A percentile compares a stretch with the other conserved stretches of the same genome.
Conservation (phyloP, 371 early-diverging fungal genomes). For the Entomophthora muscae region DNA sequence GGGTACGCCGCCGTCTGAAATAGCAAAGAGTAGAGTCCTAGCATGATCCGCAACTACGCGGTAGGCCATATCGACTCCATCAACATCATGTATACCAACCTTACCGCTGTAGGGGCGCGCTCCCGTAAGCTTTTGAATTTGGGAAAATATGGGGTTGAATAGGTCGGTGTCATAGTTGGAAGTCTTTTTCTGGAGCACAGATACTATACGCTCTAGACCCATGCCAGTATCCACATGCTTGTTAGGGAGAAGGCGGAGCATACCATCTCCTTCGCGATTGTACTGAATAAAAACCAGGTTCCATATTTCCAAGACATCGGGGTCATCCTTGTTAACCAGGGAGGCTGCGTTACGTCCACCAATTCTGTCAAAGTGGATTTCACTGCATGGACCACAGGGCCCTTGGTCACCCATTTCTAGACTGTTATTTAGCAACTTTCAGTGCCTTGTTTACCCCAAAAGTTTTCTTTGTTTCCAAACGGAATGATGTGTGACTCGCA, state of each 20-base stretch:
- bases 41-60: constrained; percentile 98
- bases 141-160: constrained; percentile 68
- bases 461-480: constrained; percentile 93
- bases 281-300: constrained; percentile 99
- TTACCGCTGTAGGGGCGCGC: constrained; percentile 72
- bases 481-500: constrained; percentile 72
- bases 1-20: constrained; percentile 92
- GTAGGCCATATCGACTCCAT: constrained; percentile 95
- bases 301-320: constrained; percentile 99
- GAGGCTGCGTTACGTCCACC: constrained; percentile 87
- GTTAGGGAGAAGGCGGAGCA: constrained; percentile 77
- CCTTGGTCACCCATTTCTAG: constrained; percentile 96
- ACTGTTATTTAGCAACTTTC: neutral
- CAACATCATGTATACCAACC: constrained; percentile 77
- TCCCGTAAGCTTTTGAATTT: constrained; percentile 76
- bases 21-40: constrained; percentile 94
- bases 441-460: constrained; percentile 53
- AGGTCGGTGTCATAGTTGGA: constrained; percentile 98
- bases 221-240: constrained; percentile 99
- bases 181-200: constrained; percentile 86
- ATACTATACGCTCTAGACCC: constrained; percentile 96
- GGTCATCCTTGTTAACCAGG: constrained; percentile 98
- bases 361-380: constrained; percentile 98
- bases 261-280: constrained; percentile 89
- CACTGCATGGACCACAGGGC: constrained; percentile 99